Evolutionary conservation across 208 protist species (phyloP), one percentile per base, ranked within the genome.

Genomic region (Phytomonas francai): DNA sequence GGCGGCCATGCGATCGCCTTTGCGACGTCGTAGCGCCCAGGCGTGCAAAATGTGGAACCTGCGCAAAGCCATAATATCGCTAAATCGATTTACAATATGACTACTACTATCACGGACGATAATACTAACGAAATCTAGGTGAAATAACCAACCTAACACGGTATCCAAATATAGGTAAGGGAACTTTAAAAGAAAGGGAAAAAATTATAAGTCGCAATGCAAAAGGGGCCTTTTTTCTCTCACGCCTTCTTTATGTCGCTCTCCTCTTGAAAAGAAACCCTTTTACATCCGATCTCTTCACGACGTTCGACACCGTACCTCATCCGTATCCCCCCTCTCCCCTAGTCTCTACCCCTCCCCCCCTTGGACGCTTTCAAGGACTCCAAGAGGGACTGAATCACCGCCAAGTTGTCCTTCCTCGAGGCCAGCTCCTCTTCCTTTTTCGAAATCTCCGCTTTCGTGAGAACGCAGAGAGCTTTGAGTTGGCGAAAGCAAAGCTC

Each of bases 401-500:
- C 65, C 30, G 57, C 27, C 11, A 87, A 68, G 33, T 75, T 67
- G 58, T 71, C 54, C 57, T 71, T 57, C 59, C 73, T 76, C 65
- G 81, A 68, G 54, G 65, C 73, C 30, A 93, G 56, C 54, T 74
- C 74, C 8, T 64, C 62, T 67, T 77, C 69, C 31, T 67, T 63
- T 49, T 83, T 75, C 5, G 5, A 45, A 34, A 87, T 33, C 0
- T 74, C 83, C 7, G 79, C 78, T 9, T 72, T 60, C 8, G 81
- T 84, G 1, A 95, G 74, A 34, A 77, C 68, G 61, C 68, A 77
- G 22, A 95, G 70, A 8, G 89, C 89, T 22, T 72, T 79, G 11
- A 92, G 60, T 66, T 95, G 89, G 2, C 89, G 78, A 27, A 70
- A 61, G 65, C 85, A 93, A 30, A 92, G 71, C 58, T 88, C 81